Percentiles rank a stretch among this genome's conserved stretches.
These are phyloP conservation scores for Oryza brachyantha DNA, from an alignment of 176 grass and related monocot species.

Conservation along the genomic window DNA sequence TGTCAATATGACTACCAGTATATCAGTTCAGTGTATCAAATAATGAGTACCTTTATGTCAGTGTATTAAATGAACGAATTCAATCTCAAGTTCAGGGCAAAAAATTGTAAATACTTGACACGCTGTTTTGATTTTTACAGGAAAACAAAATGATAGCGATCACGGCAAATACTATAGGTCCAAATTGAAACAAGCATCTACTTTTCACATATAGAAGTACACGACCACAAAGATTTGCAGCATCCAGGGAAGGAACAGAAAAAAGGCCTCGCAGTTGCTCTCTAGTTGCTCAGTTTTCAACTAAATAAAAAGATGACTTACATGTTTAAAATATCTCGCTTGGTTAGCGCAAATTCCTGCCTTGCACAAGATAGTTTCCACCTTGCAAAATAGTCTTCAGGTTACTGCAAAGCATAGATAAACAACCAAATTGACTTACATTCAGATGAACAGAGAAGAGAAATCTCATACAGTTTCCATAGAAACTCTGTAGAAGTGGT, in stretches of 20 bases:
- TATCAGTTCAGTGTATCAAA: background rate
- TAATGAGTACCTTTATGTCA: background rate
- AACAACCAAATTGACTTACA: background rate
- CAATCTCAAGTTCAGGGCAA: background rate
- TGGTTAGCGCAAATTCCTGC: slow-evolving; percentile 17
- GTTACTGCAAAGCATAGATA: slow-evolving; percentile 41
- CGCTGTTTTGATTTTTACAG: background rate
- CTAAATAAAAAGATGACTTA: slow-evolving; percentile 28
- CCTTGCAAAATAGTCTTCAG: slow-evolving; percentile 44
- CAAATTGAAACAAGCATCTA: background rate
- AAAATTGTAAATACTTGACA: background rate
- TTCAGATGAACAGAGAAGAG: background rate
- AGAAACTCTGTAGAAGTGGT: background rate
- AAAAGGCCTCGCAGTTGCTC: background rate
- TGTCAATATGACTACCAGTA: background rate
- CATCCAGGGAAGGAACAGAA: background rate
- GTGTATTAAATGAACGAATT: background rate
- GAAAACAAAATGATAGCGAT: background rate
- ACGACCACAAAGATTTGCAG: background rate
- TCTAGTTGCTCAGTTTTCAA: slow-evolving; percentile 6
- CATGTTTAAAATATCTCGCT: background rate
- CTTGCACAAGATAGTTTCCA: slow-evolving; percentile 33
- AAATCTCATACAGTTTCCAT: background rate
- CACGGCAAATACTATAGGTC: background rate
- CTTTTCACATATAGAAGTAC: background rate